Evolutionary conservation across 2,329 filamentous ascomycete genomes (phyloP), one percentile per base, ranked within the genome.

Genomic region (Aureobasidium sp.): DNA sequence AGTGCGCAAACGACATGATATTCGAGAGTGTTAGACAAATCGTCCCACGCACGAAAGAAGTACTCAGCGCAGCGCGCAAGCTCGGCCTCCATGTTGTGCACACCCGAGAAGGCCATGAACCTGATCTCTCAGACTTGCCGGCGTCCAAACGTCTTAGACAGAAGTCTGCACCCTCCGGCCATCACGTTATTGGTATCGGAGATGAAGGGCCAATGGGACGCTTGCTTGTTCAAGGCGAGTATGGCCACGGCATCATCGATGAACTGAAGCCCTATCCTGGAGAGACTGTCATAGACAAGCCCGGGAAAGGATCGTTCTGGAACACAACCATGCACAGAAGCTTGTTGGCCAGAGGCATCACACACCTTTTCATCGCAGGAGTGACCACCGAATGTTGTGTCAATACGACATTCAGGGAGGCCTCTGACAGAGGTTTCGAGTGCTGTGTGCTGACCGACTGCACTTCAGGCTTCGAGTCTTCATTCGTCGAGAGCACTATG

Each of bases 311-410:
- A 18, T 84, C 84, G 3, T 89, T 88, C 71, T 89, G 85, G 85
- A 82, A 84, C 40, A 90, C 87, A 0, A 76, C 77, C 31, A 76
- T 90, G 8, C 80, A 88, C 69, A 82, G 86, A 65, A 78, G 81
- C 27, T 75, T 90, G 54, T 80, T 87, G 67, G 83, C 85, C 29
- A 78, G 82, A 69, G 87, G 83, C 0, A 84, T 89, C 64, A 89
- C 87, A 2, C 86, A 90, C 73, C 74, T 90, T 1, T 75, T 90
- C 1, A 80, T 90, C 42, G 77, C 81, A n/a, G 87, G 87, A 1
- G 85, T 89, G 15, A 89, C 86, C 0, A 88, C 86, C 1, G 86
- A 89, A 47, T 86, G 85, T 69, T 88, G 86, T 69, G 86, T 89
- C 60, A 83, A 83, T 11, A 86, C 85, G 0, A 87, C 86, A 0